Conservation (phyloP, 805 yeast species). For the Candida montana region DNA sequence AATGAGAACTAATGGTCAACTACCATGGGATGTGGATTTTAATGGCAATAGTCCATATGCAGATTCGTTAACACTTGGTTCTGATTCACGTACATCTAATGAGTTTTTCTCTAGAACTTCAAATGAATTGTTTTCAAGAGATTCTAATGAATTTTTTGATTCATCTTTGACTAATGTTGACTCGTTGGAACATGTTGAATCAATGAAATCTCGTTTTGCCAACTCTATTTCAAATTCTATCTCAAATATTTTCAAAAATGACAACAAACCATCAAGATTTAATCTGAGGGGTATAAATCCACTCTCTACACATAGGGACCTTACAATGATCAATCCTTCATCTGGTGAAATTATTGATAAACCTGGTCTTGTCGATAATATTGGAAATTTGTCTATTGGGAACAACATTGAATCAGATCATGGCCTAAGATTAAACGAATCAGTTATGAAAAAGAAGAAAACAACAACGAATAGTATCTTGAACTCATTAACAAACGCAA, state of each 20-base stretch:
- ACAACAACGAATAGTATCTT: slow-evolving; percentile 18
- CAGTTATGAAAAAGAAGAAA: slow-evolving; percentile 15
- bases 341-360: slow-evolving; percentile 14
- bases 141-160: slow-evolving; percentile 12
- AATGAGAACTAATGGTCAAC: not conserved
- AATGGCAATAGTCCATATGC: slow-evolving; percentile 10
- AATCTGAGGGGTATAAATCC: slow-evolving; percentile 32
- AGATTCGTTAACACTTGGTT: slow-evolving; percentile 20
- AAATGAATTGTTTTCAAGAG: slow-evolving; percentile 5
- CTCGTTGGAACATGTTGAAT: slow-evolving; percentile 8
- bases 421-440: slow-evolving; percentile 11
- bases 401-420: slow-evolving; percentile 4
- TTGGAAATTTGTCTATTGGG: slow-evolving; percentile 14
- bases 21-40: not conserved
- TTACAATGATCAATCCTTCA: slow-evolving; percentile 8
- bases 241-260: slow-evolving; percentile 21
- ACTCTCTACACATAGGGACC: slow-evolving; percentile 23
- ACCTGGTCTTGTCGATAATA: slow-evolving; percentile 17
- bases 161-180: slow-evolving; percentile 4
- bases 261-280: slow-evolving; percentile 25
- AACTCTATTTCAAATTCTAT: slow-evolving; percentile 20
- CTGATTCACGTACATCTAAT: slow-evolving; percentile 26
- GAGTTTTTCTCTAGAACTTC: slow-evolving; percentile 34
- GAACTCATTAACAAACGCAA: slow-evolving; percentile 21
- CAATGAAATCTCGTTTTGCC: slow-evolving; percentile 20